These are phyloP conservation scores for Salix suchowensis DNA, from an alignment of 345 rosid species.

Conservation along the genomic window DNA sequence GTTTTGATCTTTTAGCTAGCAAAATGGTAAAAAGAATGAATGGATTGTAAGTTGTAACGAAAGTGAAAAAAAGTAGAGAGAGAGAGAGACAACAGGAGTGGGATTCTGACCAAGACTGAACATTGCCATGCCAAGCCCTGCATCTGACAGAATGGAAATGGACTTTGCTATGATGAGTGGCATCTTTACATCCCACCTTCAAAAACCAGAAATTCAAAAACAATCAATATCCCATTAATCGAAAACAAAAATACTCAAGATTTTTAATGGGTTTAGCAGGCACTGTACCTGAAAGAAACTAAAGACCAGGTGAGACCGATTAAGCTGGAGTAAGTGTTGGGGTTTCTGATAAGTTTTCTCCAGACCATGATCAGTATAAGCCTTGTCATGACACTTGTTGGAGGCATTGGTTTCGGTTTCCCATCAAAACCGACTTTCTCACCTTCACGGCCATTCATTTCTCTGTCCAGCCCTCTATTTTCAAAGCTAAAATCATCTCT, in stretches of 20 bases:
- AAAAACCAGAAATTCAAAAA: background rate
- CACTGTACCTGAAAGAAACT: slow-evolving; percentile 65
- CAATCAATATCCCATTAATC: background rate
- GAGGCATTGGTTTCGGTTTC: slow-evolving; percentile 77
- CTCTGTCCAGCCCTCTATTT: slow-evolving; percentile 51
- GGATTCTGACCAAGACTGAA: slow-evolving; percentile 96
- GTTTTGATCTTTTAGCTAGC: background rate
- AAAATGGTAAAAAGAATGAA: background rate
- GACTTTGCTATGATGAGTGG: slow-evolving; percentile 94
- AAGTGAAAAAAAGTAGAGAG: background rate
- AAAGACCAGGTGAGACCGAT: slow-evolving; percentile 92
- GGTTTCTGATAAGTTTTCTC: slow-evolving; percentile 98
- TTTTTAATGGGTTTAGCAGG: background rate
- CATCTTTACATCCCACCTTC: slow-evolving; percentile 92
- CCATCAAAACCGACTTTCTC: slow-evolving; percentile 49
- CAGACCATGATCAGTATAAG: slow-evolving; percentile 97
- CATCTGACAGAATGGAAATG: slow-evolving; percentile 97
- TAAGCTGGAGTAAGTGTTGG: slow-evolving; percentile 94
- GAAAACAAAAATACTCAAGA: background rate
- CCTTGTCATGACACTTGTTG: slow-evolving; percentile 97
- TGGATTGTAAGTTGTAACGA: background rate
- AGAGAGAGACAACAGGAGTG: background rate
- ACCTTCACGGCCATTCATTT: slow-evolving; percentile 40
- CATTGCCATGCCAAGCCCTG: slow-evolving; percentile 99
- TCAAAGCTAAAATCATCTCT: slow-evolving; percentile 81